These are phyloP conservation scores for Hygrophoropsis aurantiaca DNA, from an alignment of 768 basidiomycete species.

Conservation along the genomic window DNA sequence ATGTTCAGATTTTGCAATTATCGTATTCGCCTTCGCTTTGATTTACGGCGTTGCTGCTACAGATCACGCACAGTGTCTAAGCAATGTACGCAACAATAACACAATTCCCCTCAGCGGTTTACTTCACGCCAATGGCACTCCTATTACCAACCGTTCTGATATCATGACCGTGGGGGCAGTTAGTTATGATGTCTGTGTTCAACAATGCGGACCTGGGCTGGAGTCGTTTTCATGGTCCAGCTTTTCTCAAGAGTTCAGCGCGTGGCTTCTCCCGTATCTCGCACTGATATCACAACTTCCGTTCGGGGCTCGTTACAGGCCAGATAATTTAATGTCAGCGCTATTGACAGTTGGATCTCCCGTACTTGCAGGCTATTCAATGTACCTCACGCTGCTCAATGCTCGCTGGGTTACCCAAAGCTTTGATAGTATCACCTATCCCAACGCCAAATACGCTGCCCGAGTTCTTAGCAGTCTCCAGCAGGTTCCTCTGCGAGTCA, in stretches of 20 bases:
- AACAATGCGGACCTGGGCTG: conserved; percentile 10
- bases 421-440: conserved; percentile 28
- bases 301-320: conserved; percentile 38
- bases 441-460: conserved; percentile 23
- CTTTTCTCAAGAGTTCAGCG: conserved; percentile 36
- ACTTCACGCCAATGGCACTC: background rate
- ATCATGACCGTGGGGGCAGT: conserved; percentile 10
- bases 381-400: conserved; percentile 44
- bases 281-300: conserved; percentile 51
- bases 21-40: too few species aligned
- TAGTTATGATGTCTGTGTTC: conserved; percentile 4
- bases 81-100: conserved; percentile 3
- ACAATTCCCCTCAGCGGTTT: background rate
- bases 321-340: conserved; percentile 43
- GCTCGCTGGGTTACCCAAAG: conserved; percentile 39
- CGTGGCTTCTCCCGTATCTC: conserved; percentile 51
- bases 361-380: conserved; percentile 43
- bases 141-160: background rate
- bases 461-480: conserved; percentile 39
- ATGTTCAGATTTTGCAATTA: too few species aligned
- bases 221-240: conserved; percentile 18
- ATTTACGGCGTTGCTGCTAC: background rate
- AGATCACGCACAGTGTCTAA: conserved; percentile 14
- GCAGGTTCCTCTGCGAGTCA: conserved; percentile 38
- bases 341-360: conserved; percentile 47